Conservation (phyloP, 164 flowering plant species). For the Berberis thunbergii region DNA sequence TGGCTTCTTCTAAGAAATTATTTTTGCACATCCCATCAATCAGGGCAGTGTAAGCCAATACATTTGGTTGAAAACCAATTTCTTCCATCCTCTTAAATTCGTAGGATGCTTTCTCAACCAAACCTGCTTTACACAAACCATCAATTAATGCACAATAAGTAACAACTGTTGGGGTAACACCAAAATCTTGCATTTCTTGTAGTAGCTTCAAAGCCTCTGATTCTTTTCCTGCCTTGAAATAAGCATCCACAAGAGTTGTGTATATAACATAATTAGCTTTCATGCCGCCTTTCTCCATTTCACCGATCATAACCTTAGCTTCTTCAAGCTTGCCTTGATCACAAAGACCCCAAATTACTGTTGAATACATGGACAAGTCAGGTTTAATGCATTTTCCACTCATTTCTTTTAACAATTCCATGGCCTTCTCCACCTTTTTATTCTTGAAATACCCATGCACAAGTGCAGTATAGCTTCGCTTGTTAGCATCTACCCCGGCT, state of each 20-base stretch:
- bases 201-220: constrained; percentile 47
- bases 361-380: constrained; percentile 54
- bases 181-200: constrained; percentile 46
- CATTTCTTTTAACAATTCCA: constrained; percentile 42
- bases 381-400: constrained; percentile 32
- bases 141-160: constrained; percentile 65
- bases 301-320: constrained; percentile 32
- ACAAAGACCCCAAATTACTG: constrained; percentile 69
- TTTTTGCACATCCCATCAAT: constrained; percentile 68
- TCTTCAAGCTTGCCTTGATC: constrained; percentile 45
- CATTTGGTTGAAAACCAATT: constrained; percentile 47
- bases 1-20: constrained; percentile 44
- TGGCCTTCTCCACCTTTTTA: constrained; percentile 36
- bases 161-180: constrained; percentile 44
- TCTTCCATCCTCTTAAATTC: constrained; percentile 42
- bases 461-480: constrained; percentile 49
- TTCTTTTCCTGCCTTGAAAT: constrained; percentile 55
- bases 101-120: constrained; percentile 45
- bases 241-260: constrained; percentile 61
- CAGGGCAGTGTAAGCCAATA: constrained; percentile 56
- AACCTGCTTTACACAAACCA: constrained; percentile 68
- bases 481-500: constrained; percentile 46
- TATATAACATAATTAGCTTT: constrained; percentile 42
- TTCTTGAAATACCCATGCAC: constrained; percentile 60
- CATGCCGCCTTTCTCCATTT: constrained; percentile 43